Percentiles rank a stretch among this genome's conserved stretches.
These are phyloP conservation scores for Fusarium papillatum DNA, from an alignment of 2,329 filamentous ascomycete species.

Conservation along the genomic window DNA sequence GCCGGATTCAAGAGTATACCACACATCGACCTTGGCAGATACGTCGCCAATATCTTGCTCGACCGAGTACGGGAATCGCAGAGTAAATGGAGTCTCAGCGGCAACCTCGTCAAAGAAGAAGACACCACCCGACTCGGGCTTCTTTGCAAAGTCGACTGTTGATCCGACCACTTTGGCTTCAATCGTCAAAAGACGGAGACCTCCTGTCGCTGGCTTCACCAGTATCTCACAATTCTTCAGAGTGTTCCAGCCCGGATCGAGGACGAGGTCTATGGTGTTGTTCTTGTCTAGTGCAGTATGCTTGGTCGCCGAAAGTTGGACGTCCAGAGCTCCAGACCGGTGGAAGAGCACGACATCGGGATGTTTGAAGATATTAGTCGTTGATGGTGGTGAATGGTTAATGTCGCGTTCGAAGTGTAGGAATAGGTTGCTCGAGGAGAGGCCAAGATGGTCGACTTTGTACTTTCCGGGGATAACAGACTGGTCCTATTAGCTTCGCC, in stretches of 20 bases:
- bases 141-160: constrained; percentile 58
- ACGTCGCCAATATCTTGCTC: constrained; percentile 83
- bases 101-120: constrained; percentile 65
- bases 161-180: constrained; percentile 66
- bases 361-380: constrained; percentile 66
- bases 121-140: constrained; percentile 67
- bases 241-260: constrained; percentile 82
- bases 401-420: constrained; percentile 75
- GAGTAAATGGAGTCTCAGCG: constrained; percentile 61
- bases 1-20: constrained; percentile 77
- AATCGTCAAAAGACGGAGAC: constrained; percentile 72
- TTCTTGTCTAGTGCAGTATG: constrained; percentile 85
- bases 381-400: constrained; percentile 60
- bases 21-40: constrained; percentile 80
- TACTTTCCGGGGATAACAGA: constrained; percentile 80
- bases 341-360: constrained; percentile 82
- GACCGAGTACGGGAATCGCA: constrained; percentile 85
- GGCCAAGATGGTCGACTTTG: constrained; percentile 78
- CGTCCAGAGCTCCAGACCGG: constrained; percentile 75
- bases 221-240: constrained; percentile 71
- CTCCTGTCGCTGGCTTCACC: constrained; percentile 75
- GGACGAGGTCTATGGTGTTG: constrained; percentile 80
- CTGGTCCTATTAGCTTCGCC: constrained; percentile 55
- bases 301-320: constrained; percentile 75
- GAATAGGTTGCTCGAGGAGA: constrained; percentile 74